Percentiles rank a stretch among this genome's conserved stretches.
These are phyloP conservation scores for Chaetothyriales sp. DNA, from an alignment of 2,329 filamentous ascomycete genomes.

Conservation along the genomic window DNA sequence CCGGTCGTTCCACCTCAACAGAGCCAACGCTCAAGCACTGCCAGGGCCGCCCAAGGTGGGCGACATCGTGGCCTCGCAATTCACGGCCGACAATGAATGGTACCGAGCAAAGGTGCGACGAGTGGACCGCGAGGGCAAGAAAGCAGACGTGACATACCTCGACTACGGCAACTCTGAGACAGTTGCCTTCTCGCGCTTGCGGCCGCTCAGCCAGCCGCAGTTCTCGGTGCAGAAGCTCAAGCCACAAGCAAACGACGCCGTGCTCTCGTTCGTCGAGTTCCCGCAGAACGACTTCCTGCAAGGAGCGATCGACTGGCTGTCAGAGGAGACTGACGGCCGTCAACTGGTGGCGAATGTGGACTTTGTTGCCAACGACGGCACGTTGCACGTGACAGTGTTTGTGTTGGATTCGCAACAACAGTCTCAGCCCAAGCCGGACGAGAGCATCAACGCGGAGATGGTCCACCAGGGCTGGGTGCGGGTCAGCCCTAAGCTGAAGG, in stretches of 20 bases:
- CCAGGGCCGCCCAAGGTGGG: constrained; percentile 72
- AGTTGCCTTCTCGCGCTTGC: constrained; percentile 69
- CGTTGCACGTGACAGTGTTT: constrained; percentile 76
- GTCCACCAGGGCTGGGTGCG: constrained; percentile 73
- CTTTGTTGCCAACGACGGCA: constrained; percentile 64
- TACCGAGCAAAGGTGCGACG: constrained; percentile 83
- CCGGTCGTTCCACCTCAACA: constrained; percentile 76
- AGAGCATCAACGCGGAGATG: constrained; percentile 83
- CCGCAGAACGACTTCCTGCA: constrained; percentile 72
- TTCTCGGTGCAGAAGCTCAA: constrained; percentile 74
- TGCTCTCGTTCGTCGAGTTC: constrained; percentile 78
- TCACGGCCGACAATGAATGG: constrained; percentile 81
- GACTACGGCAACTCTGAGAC: constrained; percentile 94
- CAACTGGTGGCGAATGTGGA: constrained; percentile 86
- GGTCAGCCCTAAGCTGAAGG: constrained; percentile 82
- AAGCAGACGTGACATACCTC: constrained; percentile 82
- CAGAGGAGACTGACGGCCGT: constrained; percentile 58
- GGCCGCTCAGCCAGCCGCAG: constrained; percentile 63
- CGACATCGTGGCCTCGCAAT: constrained; percentile 81
- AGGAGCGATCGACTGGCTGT: constrained; percentile 65
- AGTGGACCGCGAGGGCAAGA: constrained; percentile 81
- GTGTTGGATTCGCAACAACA: neutral
- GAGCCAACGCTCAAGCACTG: constrained; percentile 63
- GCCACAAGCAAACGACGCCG: constrained; percentile 74
- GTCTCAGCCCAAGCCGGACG: constrained; percentile 52